Evolutionary conservation across 495 filamentous ascomycete genomes (phyloP).

Genomic region (Mytilinidion resinicola): DNA sequence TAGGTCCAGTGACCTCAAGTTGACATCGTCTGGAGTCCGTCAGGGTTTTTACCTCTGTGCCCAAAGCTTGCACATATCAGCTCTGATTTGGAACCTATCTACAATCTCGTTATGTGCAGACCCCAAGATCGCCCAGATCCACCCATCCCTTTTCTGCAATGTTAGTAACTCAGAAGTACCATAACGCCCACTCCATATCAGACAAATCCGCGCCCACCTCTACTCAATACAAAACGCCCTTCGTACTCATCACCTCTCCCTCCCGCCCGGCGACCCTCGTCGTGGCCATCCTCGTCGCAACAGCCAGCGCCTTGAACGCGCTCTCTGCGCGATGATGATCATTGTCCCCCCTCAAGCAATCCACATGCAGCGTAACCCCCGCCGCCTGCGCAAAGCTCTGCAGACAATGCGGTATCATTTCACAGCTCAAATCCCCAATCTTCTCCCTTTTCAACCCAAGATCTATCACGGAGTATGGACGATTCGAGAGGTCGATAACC

Average conservation of each 20-base stretch:
- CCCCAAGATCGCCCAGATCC: too few species aligned
- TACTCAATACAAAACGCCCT: slow-evolving; percentile 61
- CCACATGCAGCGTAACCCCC: slow-evolving; percentile 87
- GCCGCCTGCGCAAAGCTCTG: slow-evolving; percentile 88
- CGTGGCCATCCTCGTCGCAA: slow-evolving; percentile 72
- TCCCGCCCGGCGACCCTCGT: slow-evolving; percentile 66
- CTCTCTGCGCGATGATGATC: slow-evolving; percentile 96
- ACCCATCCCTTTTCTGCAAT: too few species aligned
- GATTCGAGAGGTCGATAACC: slow-evolving; percentile 88
- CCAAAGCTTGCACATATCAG: too few species aligned
- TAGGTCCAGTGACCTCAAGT: too few species aligned
- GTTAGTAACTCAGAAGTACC: too few species aligned
- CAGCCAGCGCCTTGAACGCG: slow-evolving; percentile 92
- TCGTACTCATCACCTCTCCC: slow-evolving; percentile 90
- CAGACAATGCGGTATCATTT: slow-evolving; percentile 96
- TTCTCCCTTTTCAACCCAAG: slow-evolving; percentile 80
- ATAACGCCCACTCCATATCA: not conserved
- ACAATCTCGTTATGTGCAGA: too few species aligned
- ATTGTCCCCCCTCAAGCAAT: slow-evolving; percentile 80
- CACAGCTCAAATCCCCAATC: slow-evolving; percentile 84
- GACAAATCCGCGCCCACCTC: not conserved
- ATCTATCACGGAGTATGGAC: slow-evolving; percentile 75
- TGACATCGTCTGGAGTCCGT: too few species aligned
- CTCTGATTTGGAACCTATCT: too few species aligned
- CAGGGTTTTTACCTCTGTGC: too few species aligned